Percentiles rank a stretch among this genome's conserved stretches.
phyloP scores from a whole-genome alignment of 2,329 filamentous ascomycete genomes.

The Dactylella cylindrospora region DNA sequence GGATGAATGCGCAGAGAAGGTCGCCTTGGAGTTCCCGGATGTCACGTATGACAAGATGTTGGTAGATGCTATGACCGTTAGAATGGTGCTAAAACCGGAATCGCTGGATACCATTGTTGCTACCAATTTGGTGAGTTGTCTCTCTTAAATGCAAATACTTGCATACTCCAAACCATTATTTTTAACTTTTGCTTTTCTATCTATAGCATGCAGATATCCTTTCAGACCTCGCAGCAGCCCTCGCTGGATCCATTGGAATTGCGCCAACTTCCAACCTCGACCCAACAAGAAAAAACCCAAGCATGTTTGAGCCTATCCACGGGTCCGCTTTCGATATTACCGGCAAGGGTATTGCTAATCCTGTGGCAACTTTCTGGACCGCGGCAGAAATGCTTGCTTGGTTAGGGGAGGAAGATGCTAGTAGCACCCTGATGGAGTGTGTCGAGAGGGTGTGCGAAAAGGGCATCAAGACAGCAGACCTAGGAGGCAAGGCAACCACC shows the following conservation, averaged over 20 bases:
- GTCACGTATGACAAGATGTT: constrained; percentile 67
- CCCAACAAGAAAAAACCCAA: constrained; percentile 55
- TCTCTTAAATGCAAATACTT: neutral
- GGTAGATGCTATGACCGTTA: constrained; percentile 52
- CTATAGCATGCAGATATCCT: constrained; percentile 63
- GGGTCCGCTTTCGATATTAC: constrained; percentile 94
- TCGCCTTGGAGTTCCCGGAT: constrained; percentile 62
- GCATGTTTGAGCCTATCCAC: constrained; percentile 97
- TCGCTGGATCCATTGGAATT: constrained; percentile 71
- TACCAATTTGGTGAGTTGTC: constrained; percentile 55
- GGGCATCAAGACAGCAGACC: constrained; percentile 59
- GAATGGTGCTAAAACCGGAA: constrained; percentile 66
- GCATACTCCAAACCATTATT: neutral
- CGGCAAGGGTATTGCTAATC: constrained; percentile 80
- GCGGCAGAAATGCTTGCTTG: constrained; percentile 85
- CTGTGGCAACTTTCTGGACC: constrained; percentile 87
- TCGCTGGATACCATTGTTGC: constrained; percentile 65
- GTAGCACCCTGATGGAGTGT: constrained; percentile 56
- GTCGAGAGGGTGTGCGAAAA: constrained; percentile 60
- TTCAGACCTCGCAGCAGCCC: constrained; percentile 68
- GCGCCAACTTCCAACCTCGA: constrained; percentile 70
- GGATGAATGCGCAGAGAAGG: constrained; percentile 63
- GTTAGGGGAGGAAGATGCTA: constrained; percentile 60
- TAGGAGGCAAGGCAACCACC: constrained; percentile 54
- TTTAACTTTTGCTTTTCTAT: neutral